phyloP scores from a whole-genome alignment of 768 basidiomycete genomes.

The Agrocybe praecox region DNA sequence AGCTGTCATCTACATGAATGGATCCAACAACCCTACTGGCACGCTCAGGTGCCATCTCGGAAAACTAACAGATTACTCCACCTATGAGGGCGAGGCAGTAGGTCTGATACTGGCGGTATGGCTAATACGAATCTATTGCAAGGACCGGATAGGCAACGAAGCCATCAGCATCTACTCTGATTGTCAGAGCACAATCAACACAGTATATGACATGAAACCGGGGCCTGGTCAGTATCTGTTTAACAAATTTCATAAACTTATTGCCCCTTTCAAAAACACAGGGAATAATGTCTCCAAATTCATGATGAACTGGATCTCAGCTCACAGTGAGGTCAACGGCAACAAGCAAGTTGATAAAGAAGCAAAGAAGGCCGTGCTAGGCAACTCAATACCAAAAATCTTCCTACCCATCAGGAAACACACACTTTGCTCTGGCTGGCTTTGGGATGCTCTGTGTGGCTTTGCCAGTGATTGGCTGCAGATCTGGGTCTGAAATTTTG shows the following conservation, averaged over 20 bases:
- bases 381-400: not conserved
- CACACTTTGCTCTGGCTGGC: no score
- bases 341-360: constrained; percentile 1
- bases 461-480: no score
- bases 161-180: not conserved
- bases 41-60: not conserved
- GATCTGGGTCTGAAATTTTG: no score
- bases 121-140: not conserved
- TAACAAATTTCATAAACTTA: not conserved
- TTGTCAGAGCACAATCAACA: not conserved
- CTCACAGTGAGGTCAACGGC: not conserved
- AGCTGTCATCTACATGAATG: not conserved
- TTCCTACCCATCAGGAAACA: no score
- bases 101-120: not conserved
- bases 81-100: not conserved
- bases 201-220: not conserved
- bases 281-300: not conserved
- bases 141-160: not conserved
- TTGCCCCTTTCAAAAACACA: not conserved
- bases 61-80: not conserved
- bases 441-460: no score
- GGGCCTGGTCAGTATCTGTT: constrained; percentile 6
- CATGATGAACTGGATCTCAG: not conserved
- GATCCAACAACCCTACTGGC: not conserved
- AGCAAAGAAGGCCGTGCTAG: not conserved